Conservation (phyloP, 2,329 filamentous ascomycete genomes). For the Coniella vitis region DNA sequence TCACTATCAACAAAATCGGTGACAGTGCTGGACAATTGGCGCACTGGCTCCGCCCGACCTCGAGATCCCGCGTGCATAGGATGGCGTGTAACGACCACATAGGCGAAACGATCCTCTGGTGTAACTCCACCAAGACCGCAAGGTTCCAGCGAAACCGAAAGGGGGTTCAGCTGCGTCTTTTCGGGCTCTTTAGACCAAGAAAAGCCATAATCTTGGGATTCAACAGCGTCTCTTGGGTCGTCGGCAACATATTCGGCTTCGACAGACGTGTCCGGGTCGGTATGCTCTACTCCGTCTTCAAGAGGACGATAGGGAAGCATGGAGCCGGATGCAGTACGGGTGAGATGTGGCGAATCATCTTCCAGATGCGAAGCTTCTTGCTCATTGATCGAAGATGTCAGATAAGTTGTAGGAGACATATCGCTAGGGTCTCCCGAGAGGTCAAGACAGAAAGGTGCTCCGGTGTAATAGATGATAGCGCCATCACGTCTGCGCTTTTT, state of each 20-base stretch:
- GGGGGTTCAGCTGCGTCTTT: conserved; percentile 28
- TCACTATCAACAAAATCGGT: conserved; percentile 23
- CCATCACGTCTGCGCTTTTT: conserved; percentile 56
- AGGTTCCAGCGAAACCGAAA: conserved; percentile 49
- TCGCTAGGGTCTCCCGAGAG: conserved; percentile 60
- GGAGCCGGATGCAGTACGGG: conserved; percentile 45
- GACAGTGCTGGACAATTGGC: conserved; percentile 21
- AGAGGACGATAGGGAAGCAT: conserved; percentile 43
- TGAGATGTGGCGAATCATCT: conserved; percentile 22
- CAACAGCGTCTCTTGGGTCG: conserved; percentile 26
- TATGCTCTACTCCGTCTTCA: conserved; percentile 29
- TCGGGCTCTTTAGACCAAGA: conserved; percentile 39
- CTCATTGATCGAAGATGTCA: conserved; percentile 39
- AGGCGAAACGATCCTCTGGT: conserved; percentile 58
- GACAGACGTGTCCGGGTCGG: conserved; percentile 21
- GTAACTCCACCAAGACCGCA: conserved; percentile 53
- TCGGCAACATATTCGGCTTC: conserved; percentile 26
- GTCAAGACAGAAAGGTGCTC: conserved; percentile 74
- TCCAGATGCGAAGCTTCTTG: conserved; percentile 21
- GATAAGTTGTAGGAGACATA: conserved; percentile 39
- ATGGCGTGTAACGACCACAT: conserved; percentile 46
- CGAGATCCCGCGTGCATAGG: conserved; percentile 22
- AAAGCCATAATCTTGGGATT: conserved; percentile 38
- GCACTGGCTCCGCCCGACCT: background rate
- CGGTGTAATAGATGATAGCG: conserved; percentile 77